Evolutionary conservation across 2,329 filamentous ascomycete genomes (phyloP).

Genomic region (Hymenoscyphus repandus): DNA sequence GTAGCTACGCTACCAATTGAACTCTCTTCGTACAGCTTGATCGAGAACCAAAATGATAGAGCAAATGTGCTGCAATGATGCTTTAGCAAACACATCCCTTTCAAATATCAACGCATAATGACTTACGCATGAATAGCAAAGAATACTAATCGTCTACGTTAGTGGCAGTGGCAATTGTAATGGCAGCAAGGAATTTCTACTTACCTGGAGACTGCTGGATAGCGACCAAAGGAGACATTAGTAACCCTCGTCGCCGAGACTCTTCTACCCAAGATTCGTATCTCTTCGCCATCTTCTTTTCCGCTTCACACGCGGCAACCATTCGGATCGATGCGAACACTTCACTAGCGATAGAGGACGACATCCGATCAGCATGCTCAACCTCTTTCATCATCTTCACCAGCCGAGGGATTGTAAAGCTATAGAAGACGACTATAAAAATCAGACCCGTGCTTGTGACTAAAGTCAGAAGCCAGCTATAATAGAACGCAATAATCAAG

Average conservation of each 20-base stretch:
- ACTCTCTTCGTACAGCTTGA: conserved; percentile 41
- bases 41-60: conserved; percentile 57
- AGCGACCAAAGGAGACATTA: conserved; percentile 44
- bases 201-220: conserved; percentile 43
- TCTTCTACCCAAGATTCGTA: conserved; percentile 50
- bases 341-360: conserved; percentile 53
- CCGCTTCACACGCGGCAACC: conserved; percentile 55
- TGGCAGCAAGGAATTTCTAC: neutral
- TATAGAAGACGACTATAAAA: conserved; percentile 46
- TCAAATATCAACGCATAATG: neutral
- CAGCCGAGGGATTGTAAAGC: conserved; percentile 47
- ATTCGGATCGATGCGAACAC: conserved; percentile 53
- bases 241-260: conserved; percentile 37
- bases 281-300: conserved; percentile 44
- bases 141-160: conserved; percentile 27
- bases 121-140: conserved; percentile 24
- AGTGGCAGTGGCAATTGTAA: neutral
- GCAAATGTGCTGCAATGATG: conserved; percentile 40
- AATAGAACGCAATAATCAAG: conserved; percentile 48
- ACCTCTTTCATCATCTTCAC: conserved; percentile 43
- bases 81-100: neutral
- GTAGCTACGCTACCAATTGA: conserved; percentile 44
- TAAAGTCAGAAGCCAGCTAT: conserved; percentile 53
- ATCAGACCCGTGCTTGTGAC: conserved; percentile 51
- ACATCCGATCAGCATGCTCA: conserved; percentile 44